phyloP scores from a whole-genome alignment of 2,329 filamentous ascomycete species.

The Alternaria dauci region DNA sequence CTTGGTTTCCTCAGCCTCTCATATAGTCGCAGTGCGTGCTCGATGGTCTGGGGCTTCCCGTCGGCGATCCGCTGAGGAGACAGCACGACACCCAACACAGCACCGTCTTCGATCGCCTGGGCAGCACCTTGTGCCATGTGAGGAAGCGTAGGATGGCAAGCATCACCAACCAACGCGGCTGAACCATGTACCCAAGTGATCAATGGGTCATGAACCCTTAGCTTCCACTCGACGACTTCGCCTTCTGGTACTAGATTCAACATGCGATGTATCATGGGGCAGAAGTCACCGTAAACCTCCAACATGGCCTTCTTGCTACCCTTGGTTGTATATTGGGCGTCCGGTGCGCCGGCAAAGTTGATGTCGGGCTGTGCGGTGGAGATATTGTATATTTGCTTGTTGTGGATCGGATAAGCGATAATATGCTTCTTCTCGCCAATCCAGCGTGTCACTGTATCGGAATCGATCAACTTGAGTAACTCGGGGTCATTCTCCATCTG shows the following conservation, averaged over 20 bases:
- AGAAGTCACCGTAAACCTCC: slow-evolving; percentile 67
- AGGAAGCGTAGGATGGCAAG: slow-evolving; percentile 70
- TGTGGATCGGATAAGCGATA: slow-evolving; percentile 77
- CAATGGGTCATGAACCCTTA: slow-evolving; percentile 68
- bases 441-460: slow-evolving; percentile 75
- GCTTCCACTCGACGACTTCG: slow-evolving; percentile 73
- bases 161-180: slow-evolving; percentile 65
- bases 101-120: slow-evolving; percentile 71
- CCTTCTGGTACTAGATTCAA: slow-evolving; percentile 68
- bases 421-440: slow-evolving; percentile 78
- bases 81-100: slow-evolving; percentile 63
- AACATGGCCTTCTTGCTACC: slow-evolving; percentile 69
- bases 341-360: slow-evolving; percentile 65
- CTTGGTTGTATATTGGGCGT: slow-evolving; percentile 69
- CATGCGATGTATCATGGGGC: slow-evolving; percentile 67
- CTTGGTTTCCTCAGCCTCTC: slow-evolving; percentile 65
- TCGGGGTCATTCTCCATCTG: slow-evolving; percentile 74
- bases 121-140: slow-evolving; percentile 71
- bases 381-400: slow-evolving; percentile 72
- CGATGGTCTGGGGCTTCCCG: slow-evolving; percentile 55
- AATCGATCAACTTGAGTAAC: slow-evolving; percentile 71
- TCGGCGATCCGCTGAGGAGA: slow-evolving; percentile 57
- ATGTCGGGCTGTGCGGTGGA: slow-evolving; percentile 68
- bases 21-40: slow-evolving; percentile 64
- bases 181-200: slow-evolving; percentile 67